These are phyloP conservation scores for Neoarthrinium moseri DNA, from an alignment of 2,329 filamentous ascomycete genomes.

Conservation along the genomic window DNA sequence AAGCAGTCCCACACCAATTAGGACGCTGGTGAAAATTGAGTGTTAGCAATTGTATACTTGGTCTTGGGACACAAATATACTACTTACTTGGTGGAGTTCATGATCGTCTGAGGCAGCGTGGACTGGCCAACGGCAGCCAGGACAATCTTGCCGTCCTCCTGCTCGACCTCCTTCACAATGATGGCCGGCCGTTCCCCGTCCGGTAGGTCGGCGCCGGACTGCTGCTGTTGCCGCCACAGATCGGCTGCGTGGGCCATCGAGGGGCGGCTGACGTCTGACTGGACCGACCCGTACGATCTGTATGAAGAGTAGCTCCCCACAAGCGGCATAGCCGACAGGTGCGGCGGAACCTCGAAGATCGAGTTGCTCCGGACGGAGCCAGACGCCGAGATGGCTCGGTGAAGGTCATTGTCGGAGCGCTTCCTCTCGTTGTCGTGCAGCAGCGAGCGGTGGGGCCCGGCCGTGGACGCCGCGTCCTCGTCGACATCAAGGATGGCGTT, in stretches of 20 bases:
- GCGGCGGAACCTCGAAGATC: constrained; percentile 58
- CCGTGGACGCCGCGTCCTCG: constrained; percentile 23
- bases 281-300: constrained; percentile 54
- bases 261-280: constrained; percentile 36
- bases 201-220: constrained; percentile 41
- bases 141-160: constrained; percentile 76
- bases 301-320: constrained; percentile 68
- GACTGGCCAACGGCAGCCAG: constrained; percentile 87
- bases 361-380: constrained; percentile 37
- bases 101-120: constrained; percentile 92
- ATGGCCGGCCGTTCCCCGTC: constrained; percentile 70
- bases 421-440: constrained; percentile 39
- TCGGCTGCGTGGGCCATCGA: constrained; percentile 52
- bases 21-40: constrained; percentile 46
- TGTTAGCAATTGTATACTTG: constrained; percentile 3
- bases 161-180: constrained; percentile 84
- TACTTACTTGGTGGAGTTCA: constrained; percentile 82
- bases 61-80: background rate
- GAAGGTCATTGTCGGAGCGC: constrained; percentile 43
- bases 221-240: constrained; percentile 54
- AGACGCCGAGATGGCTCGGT: constrained; percentile 24
- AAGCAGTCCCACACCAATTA: constrained; percentile 87
- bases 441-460: constrained; percentile 13
- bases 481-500: constrained; percentile 22
- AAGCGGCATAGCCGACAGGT: constrained; percentile 66